Conservation (phyloP, 2,329 filamentous ascomycete species). For the Coniochaeta ligniaria region DNA sequence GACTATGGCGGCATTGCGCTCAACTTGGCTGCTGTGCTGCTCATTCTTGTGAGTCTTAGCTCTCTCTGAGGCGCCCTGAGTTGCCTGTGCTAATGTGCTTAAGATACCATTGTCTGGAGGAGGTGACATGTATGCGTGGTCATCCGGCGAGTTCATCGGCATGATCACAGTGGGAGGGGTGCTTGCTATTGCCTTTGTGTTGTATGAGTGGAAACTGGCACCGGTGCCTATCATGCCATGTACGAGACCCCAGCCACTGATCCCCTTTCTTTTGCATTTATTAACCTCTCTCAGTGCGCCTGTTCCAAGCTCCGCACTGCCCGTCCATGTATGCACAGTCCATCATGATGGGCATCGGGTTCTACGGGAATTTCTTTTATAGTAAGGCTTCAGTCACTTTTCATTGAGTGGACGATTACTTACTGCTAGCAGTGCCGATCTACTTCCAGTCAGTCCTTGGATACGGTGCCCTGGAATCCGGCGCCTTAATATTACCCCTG, state of each 20-base stretch:
- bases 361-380: conserved; percentile 22
- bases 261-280: background rate
- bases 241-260: background rate
- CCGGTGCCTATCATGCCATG: conserved; percentile 19
- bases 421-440: conserved; percentile 7
- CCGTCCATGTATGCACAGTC: conserved; percentile 13
- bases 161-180: conserved; percentile 13
- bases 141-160: conserved; percentile 16
- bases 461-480: conserved; percentile 19
- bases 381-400: background rate
- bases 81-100: background rate
- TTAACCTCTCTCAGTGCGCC: conserved; percentile 6
- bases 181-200: conserved; percentile 14
- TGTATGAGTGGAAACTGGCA: conserved; percentile 20
- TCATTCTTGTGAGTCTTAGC: conserved; percentile 10
- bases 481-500: conserved; percentile 20
- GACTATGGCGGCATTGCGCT: conserved; percentile 20
- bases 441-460: conserved; percentile 24
- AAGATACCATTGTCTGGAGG: conserved; percentile 18
- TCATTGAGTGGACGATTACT: background rate
- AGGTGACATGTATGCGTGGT: conserved; percentile 18
- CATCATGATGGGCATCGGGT: conserved; percentile 19
- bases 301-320: conserved; percentile 15
- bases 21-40: conserved; percentile 17
- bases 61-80: background rate